phyloP scores from a whole-genome alignment of 1,139 yeast species.

The Blastobotrys persicus region DNA sequence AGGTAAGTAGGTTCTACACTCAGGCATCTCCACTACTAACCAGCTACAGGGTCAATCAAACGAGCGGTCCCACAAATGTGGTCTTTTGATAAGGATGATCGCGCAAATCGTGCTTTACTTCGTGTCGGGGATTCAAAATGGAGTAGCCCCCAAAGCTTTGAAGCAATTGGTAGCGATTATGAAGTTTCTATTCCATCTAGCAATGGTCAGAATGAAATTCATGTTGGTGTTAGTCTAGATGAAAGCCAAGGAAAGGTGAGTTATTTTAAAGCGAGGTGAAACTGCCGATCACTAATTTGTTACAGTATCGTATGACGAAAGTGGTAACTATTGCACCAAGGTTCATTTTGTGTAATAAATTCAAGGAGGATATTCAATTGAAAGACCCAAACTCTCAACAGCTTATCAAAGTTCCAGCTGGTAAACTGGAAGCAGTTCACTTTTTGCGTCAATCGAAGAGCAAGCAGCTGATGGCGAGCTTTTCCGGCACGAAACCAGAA shows the following conservation, averaged over 20 bases:
- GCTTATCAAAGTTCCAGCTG: conserved; percentile 43
- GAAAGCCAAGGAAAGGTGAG: conserved; percentile 76
- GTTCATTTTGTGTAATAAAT: conserved; percentile 65
- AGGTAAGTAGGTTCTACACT: conserved; percentile 9
- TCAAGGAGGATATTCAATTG: conserved; percentile 55
- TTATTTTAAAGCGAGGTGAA: neutral
- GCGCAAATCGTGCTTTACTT: conserved; percentile 67
- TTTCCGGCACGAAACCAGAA: conserved; percentile 54
- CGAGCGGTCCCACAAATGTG: conserved; percentile 70
- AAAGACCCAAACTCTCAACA: conserved; percentile 55
- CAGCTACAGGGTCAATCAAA: conserved; percentile 27
- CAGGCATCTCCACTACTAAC: neutral
- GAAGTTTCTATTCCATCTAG: conserved; percentile 61
- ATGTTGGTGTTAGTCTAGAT: conserved; percentile 67
- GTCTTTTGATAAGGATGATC: conserved; percentile 67
- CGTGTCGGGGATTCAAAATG: conserved; percentile 69
- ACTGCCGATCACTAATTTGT: conserved; percentile 2
- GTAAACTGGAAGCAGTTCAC: conserved; percentile 61
- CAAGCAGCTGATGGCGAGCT: conserved; percentile 59
- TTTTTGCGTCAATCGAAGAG: conserved; percentile 48
- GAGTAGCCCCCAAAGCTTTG: conserved; percentile 78
- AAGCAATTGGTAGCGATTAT: conserved; percentile 80
- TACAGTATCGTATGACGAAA: conserved; percentile 64
- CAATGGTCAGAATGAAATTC: conserved; percentile 63
- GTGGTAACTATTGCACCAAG: conserved; percentile 82